Percentiles rank a stretch among this genome's conserved stretches.
Conservation (phyloP, 352 stramenopile species). For the Globisporangium recalcitrans region DNA sequence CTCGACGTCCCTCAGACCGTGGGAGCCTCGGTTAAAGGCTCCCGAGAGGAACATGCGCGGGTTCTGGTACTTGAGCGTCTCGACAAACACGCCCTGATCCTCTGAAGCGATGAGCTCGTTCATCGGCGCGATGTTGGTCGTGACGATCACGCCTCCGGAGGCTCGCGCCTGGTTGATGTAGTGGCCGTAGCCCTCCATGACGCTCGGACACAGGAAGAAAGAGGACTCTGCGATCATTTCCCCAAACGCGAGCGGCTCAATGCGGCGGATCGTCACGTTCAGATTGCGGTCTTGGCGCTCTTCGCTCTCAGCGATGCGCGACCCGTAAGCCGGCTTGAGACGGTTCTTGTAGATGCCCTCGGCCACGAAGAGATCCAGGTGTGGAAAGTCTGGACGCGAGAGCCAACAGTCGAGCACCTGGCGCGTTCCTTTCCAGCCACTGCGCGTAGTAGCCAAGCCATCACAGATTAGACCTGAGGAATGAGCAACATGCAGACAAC, state of each 20-base stretch:
- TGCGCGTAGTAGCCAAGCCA: slow-evolving; percentile 10
- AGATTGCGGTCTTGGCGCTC: not conserved
- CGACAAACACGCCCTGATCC: not conserved
- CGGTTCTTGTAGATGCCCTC: slow-evolving; percentile 26
- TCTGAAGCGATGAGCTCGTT: slow-evolving; percentile 33
- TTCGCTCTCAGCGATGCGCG: not conserved
- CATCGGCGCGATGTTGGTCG: slow-evolving; percentile 46
- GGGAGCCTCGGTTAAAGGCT: slow-evolving; percentile 11
- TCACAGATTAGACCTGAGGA: no score
- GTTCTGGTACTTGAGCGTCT: slow-evolving; percentile 2
- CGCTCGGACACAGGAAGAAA: slow-evolving; percentile 51
- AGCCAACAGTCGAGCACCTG: slow-evolving; percentile 49
- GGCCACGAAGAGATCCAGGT: slow-evolving; percentile 37
- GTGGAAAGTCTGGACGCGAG: slow-evolving; percentile 27
- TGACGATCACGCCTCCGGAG: slow-evolving; percentile 35
- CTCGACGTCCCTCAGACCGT: slow-evolving; percentile 24
- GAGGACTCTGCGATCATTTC: slow-evolving; percentile 33
- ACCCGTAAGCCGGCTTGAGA: slow-evolving; percentile 20
- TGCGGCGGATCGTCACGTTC: slow-evolving; percentile 15
- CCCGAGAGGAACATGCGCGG: slow-evolving; percentile 35
- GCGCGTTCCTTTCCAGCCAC: slow-evolving; percentile 44
- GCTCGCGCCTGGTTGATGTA: slow-evolving; percentile 64
- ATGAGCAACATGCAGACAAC: no score
- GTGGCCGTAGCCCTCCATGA: slow-evolving; percentile 62
- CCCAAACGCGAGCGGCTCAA: slow-evolving; percentile 30